Base-by-base conservation (phyloP, 2,329 filamentous ascomycete species). In the Neoascochyta sp. region DNA sequence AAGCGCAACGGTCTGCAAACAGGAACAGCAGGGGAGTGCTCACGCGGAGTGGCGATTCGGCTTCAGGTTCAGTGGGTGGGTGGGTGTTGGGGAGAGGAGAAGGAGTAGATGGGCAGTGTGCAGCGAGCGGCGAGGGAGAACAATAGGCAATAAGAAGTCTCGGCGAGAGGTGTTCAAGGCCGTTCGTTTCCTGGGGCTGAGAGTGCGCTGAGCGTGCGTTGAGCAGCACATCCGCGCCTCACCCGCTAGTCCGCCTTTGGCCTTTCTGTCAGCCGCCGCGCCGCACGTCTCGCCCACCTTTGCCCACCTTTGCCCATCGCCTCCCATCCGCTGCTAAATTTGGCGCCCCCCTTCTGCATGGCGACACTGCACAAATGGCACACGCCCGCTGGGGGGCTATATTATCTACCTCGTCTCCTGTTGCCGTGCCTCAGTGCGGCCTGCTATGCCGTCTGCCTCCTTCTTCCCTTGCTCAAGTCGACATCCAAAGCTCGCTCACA, bases 61-160 rank as follows among this genome's bases (percentile, higher is more conserved):
- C n/a, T n/a, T n/a, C n/a, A n/a, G n/a, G n/a, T n/a, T n/a, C n/a
- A n/a, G n/a, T n/a, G n/a, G n/a, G n/a, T n/a, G n/a, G n/a, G n/a
- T n/a, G n/a, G n/a, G 30, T 24, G 18, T 10, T 7, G 30, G 30
- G 12, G 16, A 22, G 14, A 18, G 24, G 26, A 8, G 13, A 15
- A 10, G 10, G 27, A 8, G 9, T 16, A 33, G 30, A 23, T 8
- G 27, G 13, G n/a, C 9, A 11, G 27, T 16, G 22, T 29, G 29
- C 35, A 24, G 35, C 35, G 35, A 30, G 33, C 35, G 34, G 27
- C 35, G 17, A 33, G 30, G 30, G n/a, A n/a, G n/a, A n/a, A n/a
- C n/a, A n/a, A 30, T 38, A 38, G 33, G 35, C n/a, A n/a, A n/a
- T 33, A 27, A 24, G 35, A 38, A 38, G 35, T 38, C 34, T 38